A percentile compares a stretch with the other conserved stretches of the same genome.
phyloP scores from a whole-genome alignment of 306 rosid species.

The Citrullus mucosospermus region DNA sequence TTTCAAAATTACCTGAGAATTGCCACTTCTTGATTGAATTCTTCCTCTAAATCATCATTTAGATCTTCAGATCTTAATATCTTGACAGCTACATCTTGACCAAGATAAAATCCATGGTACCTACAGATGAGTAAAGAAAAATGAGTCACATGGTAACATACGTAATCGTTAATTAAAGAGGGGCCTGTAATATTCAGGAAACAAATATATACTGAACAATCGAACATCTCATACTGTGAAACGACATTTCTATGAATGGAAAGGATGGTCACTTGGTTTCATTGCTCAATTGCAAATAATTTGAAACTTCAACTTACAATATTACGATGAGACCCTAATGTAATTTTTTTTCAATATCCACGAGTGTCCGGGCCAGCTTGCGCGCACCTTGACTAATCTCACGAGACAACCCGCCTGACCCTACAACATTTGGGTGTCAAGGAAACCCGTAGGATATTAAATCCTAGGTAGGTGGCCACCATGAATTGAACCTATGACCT shows the following conservation, averaged over 20 bases:
- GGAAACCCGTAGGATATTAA: too few species aligned
- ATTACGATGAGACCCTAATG: constrained; percentile 82
- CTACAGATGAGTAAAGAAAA: constrained; percentile 23
- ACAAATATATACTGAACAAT: background rate
- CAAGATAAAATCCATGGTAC: constrained; percentile 73
- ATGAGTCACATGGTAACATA: background rate
- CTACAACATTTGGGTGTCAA: too few species aligned
- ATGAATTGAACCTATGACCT: too few species aligned
- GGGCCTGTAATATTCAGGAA: background rate
- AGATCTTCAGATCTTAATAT: constrained; percentile 79
- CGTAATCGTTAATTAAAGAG: background rate
- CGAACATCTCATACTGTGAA: background rate
- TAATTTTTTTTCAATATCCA: constrained; percentile 17
- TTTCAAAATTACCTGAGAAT: constrained; percentile 54
- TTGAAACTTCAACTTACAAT: constrained; percentile 38
- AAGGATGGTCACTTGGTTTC: background rate
- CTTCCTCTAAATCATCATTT: constrained; percentile 72
- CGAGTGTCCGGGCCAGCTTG: too few species aligned
- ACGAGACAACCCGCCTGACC: too few species aligned
- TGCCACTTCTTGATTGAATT: constrained; percentile 90
- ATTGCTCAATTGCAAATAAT: background rate
- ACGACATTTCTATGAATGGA: background rate
- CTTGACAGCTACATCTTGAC: constrained; percentile 96
- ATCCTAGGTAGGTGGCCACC: too few species aligned
- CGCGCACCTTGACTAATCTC: too few species aligned